A percentile compares a stretch with the other conserved stretches of the same genome.
Conservation (phyloP, 768 basidiomycete species). For the Suillus subluteus region DNA sequence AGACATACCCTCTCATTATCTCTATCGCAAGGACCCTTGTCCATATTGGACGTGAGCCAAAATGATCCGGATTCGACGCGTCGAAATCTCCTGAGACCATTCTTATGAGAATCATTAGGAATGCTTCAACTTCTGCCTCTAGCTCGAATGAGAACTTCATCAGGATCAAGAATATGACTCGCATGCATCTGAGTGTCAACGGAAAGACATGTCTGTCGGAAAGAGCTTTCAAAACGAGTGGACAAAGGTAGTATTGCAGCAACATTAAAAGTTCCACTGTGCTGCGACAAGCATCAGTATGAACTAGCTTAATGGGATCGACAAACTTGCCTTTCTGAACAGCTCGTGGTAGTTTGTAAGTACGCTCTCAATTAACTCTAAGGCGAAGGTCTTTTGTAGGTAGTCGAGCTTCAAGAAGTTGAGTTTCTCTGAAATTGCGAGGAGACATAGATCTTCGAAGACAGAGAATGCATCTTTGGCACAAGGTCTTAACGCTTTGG, state of each 20-base stretch:
- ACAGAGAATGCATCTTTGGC: slow-evolving; percentile 85
- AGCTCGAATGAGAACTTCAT: slow-evolving; percentile 89
- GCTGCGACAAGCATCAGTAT: slow-evolving; percentile 46
- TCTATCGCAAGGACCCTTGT: slow-evolving; percentile 92
- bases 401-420: slow-evolving; percentile 79
- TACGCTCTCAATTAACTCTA: slow-evolving; percentile 96
- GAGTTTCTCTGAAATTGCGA: slow-evolving; percentile 82
- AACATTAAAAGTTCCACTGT: slow-evolving; percentile 82
- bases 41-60: slow-evolving; percentile 66
- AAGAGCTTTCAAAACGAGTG: slow-evolving; percentile 82
- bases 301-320: background rate
- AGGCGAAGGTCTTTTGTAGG: slow-evolving; percentile 89
- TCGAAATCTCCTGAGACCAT: slow-evolving; percentile 60
- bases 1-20: slow-evolving; percentile 77
- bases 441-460: slow-evolving; percentile 90
- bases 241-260: slow-evolving; percentile 88
- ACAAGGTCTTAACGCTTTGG: slow-evolving; percentile 67
- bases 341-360: slow-evolving; percentile 89
- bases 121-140: slow-evolving; percentile 82
- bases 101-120: slow-evolving; percentile 72
- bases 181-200: slow-evolving; percentile 85
- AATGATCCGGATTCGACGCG: slow-evolving; percentile 31
- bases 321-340: slow-evolving; percentile 68
- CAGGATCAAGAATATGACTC: slow-evolving; percentile 90
- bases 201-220: slow-evolving; percentile 86